phyloP scores from a whole-genome alignment of 495 filamentous ascomycete genomes.

The Penicillium atrosanguineum region DNA sequence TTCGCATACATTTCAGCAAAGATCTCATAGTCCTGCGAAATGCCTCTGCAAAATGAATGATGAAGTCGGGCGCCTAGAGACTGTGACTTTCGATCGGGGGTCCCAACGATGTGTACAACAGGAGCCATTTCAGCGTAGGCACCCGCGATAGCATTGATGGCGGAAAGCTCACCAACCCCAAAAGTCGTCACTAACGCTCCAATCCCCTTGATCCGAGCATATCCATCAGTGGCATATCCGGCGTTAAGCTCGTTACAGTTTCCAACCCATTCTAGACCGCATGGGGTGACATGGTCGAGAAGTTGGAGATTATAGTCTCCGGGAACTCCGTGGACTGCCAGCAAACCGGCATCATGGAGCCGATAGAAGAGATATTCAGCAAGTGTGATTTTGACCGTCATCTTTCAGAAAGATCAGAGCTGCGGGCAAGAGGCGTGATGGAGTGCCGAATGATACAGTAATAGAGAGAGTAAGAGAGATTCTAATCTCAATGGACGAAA shows the following conservation, averaged over 20 bases:
- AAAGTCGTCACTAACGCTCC: constrained; percentile 70
- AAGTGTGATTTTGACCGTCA: constrained; percentile 1
- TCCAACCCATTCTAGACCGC: constrained; percentile 65
- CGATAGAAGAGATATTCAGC: constrained; percentile 15
- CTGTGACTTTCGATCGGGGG: constrained; percentile 3
- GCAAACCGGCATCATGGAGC: constrained; percentile 2
- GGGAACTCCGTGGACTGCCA: constrained; percentile 13
- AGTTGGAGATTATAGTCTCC: constrained; percentile 71
- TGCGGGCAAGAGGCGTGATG: too few relatives aligned
- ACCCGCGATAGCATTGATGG: constrained; percentile 66
- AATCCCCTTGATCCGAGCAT: constrained; percentile 68
- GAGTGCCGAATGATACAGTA: too few relatives aligned
- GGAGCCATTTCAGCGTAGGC: constrained; percentile 69
- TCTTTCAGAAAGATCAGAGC: neutral
- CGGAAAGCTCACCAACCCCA: constrained; percentile 71
- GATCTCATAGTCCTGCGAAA: neutral
- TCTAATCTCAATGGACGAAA: too few relatives aligned
- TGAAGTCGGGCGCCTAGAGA: neutral
- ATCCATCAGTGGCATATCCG: constrained; percentile 76
- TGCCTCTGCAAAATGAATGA: constrained; percentile 6
- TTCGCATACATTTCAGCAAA: constrained; percentile 17
- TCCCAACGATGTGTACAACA: constrained; percentile 73
- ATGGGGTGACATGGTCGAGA: constrained; percentile 60
- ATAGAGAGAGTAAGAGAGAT: too few relatives aligned
- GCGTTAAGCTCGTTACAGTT: constrained; percentile 77